A percentile compares a stretch with the other conserved stretches of the same genome.
Conservation (phyloP, 192 early-diverging fungal species). For the Phycomyces blakesleeanus region DNA sequence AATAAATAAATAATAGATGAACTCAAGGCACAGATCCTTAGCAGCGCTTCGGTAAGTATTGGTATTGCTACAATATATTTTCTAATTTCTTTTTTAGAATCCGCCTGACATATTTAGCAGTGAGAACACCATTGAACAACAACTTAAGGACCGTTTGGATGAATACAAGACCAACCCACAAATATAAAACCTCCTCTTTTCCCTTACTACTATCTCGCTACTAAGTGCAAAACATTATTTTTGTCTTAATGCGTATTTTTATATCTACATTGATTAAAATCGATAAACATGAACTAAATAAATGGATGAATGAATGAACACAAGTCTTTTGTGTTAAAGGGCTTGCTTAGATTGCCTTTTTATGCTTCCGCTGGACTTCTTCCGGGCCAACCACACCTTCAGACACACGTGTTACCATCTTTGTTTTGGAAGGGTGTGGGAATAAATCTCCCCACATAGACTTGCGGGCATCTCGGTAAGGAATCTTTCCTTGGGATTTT, state of each 20-base stretch:
- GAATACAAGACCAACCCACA: neutral
- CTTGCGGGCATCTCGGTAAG: constrained; percentile 74
- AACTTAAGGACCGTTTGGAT: constrained; percentile 8
- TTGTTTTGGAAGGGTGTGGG: constrained; percentile 66
- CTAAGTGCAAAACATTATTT: too few relatives aligned
- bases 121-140: constrained; percentile 3
- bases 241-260: neutral
- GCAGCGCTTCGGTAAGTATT: constrained; percentile 21
- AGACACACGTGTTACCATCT: constrained; percentile 15
- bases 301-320: neutral
- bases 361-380: neutral
- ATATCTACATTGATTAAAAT: constrained; percentile 2
- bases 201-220: too few relatives aligned
- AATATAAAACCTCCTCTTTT: neutral
- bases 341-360: neutral
- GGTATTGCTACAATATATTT: neutral
- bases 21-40: constrained; percentile 43
- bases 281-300: neutral
- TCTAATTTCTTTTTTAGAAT: neutral
- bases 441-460: constrained; percentile 81
- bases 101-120: neutral
- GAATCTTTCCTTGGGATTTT: constrained; percentile 64
- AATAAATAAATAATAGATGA: constrained; percentile 40
- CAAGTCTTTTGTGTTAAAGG: neutral
- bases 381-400: constrained; percentile 4